phyloP scores from a whole-genome alignment of 1,139 yeast genomes.

The Suhomyces maxii region DNA sequence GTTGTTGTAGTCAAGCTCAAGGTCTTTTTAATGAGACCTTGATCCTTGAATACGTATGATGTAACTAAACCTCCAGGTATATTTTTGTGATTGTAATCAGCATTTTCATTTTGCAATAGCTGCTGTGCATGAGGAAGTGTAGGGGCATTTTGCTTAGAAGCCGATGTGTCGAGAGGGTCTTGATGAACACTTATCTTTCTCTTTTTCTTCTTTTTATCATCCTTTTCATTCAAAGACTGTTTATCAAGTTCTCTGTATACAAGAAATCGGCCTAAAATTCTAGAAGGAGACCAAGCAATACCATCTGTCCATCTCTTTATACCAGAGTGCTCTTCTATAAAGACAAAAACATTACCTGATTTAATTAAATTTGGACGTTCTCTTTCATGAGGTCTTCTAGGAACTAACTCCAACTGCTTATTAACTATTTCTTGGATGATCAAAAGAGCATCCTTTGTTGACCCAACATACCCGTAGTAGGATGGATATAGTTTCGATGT shows the following conservation, averaged over 20 bases:
- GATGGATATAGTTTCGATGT: slow-evolving; percentile 51
- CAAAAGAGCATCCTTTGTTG: slow-evolving; percentile 79
- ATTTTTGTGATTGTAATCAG: slow-evolving; percentile 8
- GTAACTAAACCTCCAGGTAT: slow-evolving; percentile 35
- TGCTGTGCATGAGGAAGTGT: slow-evolving; percentile 21
- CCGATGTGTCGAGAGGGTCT: slow-evolving; percentile 15
- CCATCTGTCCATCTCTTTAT: slow-evolving; percentile 96
- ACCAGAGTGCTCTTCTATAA: slow-evolving; percentile 78
- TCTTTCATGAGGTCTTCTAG: slow-evolving; percentile 78
- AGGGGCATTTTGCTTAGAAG: slow-evolving; percentile 4
- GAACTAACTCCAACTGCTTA: slow-evolving; percentile 61
- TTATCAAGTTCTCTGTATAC: slow-evolving; percentile 79
- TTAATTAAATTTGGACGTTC: slow-evolving; percentile 67
- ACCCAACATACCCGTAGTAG: slow-evolving; percentile 73
- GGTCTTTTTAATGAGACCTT: slow-evolving; percentile 82
- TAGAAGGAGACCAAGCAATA: slow-evolving; percentile 85
- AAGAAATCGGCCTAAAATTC: slow-evolving; percentile 80
- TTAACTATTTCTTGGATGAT: slow-evolving; percentile 77
- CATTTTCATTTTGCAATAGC: slow-evolving; percentile 9
- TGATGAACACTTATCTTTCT: slow-evolving; percentile 21
- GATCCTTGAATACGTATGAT: slow-evolving; percentile 67
- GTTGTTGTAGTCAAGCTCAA: slow-evolving; percentile 55
- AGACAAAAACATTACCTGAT: slow-evolving; percentile 82
- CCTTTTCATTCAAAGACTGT: slow-evolving; percentile 39
- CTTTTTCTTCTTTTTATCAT: slow-evolving; percentile 35